phyloP scores from a whole-genome alignment of 345 rosid genomes.

The Pugionium cornutum region DNA sequence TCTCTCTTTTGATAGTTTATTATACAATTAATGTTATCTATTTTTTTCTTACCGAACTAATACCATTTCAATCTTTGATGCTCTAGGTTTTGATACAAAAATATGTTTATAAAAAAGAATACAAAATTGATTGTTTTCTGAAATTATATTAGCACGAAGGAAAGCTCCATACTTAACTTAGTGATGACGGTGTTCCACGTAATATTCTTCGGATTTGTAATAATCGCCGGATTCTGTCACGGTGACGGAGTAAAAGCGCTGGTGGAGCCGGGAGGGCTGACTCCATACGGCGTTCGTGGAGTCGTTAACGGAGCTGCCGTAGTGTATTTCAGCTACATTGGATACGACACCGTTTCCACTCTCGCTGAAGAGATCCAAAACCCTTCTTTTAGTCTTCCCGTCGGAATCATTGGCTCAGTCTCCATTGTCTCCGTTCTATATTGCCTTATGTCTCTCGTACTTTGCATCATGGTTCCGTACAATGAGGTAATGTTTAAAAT shows the following conservation, averaged over 20 bases:
- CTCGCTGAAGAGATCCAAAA: slow-evolving; percentile 92
- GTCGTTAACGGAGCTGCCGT: slow-evolving; percentile 79
- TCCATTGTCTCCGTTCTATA: slow-evolving; percentile 65
- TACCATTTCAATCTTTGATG: background rate
- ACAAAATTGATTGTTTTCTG: background rate
- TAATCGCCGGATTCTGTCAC: slow-evolving; percentile 62
- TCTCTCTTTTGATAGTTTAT: background rate
- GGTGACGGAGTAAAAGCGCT: slow-evolving; percentile 59
- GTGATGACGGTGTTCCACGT: slow-evolving; percentile 82
- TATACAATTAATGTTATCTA: background rate
- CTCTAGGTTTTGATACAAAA: background rate
- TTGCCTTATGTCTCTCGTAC: slow-evolving; percentile 81
- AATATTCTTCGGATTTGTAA: slow-evolving; percentile 79
- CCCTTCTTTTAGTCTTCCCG: slow-evolving; percentile 76
- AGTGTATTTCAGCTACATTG: slow-evolving; percentile 90
- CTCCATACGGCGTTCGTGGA: slow-evolving; percentile 81
- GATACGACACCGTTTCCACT: slow-evolving; percentile 91
- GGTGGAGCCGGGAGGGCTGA: slow-evolving; percentile 72
- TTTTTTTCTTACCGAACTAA: background rate
- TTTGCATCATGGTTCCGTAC: slow-evolving; percentile 81
- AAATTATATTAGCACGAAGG: slow-evolving; percentile 60
- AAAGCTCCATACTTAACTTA: slow-evolving; percentile 79
- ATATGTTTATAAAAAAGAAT: background rate
- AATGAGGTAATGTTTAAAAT: slow-evolving; percentile 50
- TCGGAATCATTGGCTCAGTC: slow-evolving; percentile 86